Percentiles rank a stretch among this genome's conserved stretches.
Conservation (phyloP, 2,329 filamentous ascomycete genomes). For the Diaporthe nobilis region DNA sequence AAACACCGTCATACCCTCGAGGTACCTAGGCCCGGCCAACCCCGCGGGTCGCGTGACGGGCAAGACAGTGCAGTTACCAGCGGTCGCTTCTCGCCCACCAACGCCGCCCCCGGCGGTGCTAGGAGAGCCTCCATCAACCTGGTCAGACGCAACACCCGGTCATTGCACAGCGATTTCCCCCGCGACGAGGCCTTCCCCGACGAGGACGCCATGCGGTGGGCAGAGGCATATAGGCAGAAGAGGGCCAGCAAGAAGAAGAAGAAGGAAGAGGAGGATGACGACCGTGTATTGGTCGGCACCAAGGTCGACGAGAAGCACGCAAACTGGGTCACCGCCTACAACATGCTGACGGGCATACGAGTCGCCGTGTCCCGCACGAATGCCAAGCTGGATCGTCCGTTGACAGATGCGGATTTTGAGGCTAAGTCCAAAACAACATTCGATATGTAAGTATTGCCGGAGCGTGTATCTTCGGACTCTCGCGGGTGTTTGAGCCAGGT, state of each 20-base stretch:
- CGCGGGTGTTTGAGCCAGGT: neutral
- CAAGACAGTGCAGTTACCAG: slow-evolving; percentile 76
- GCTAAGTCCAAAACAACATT: slow-evolving; percentile 98
- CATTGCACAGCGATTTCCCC: slow-evolving; percentile 86
- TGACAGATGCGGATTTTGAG: slow-evolving; percentile 93
- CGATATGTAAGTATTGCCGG: slow-evolving; percentile 80
- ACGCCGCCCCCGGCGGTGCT: slow-evolving; percentile 65
- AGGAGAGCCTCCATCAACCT: slow-evolving; percentile 88
- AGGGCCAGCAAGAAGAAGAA: slow-evolving; percentile 87
- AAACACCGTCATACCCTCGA: slow-evolving; percentile 91
- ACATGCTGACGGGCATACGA: slow-evolving; percentile 99
- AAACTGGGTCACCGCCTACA: slow-evolving; percentile 98
- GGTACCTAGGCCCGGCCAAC: slow-evolving; percentile 79
- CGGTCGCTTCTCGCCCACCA: slow-evolving; percentile 84
- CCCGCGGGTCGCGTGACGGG: slow-evolving; percentile 80
- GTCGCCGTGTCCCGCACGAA: slow-evolving; percentile 97
- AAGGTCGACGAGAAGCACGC: slow-evolving; percentile 98
- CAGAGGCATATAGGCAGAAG: slow-evolving; percentile 93
- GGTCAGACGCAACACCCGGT: slow-evolving; percentile 84
- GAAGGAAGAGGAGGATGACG: slow-evolving; percentile 91
- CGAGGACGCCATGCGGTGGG: slow-evolving; percentile 92
- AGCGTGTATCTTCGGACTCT: neutral
- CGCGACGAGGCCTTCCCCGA: slow-evolving; percentile 88
- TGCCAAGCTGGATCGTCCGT: slow-evolving; percentile 91
- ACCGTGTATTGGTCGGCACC: slow-evolving; percentile 93